Evolutionary conservation across 1,284 basidiomycete genomes (phyloP), one percentile per base, ranked within the genome.

Genomic region (Puccinia coronata): DNA sequence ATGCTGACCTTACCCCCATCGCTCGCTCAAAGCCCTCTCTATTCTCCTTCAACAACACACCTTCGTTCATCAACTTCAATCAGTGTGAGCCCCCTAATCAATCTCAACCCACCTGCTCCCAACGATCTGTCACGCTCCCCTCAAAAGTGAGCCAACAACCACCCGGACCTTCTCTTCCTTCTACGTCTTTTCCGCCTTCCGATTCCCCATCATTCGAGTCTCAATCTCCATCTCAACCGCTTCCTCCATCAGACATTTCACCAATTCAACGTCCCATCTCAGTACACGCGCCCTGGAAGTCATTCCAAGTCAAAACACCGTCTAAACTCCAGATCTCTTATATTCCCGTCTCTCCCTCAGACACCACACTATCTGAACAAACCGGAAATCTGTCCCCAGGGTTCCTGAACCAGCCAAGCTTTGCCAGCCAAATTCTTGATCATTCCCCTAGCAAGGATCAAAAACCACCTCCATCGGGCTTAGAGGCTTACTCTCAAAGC

Each of bases 231-330:
- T 20, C 34, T 55, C 41, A 51, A 75, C 28, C 55, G n/a, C 23
- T 55, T 36, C 18, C 55, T 55, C 34, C 25, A 36, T 28, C 55
- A 18, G 55, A 11, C 55, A n/a, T 23, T 8, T 23, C 55, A 34
- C 25, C 36, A 59, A 9, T n/a, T 39, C 55, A 23, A 23, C 63
- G 36, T 9, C 23, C 63, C 34, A 11, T 25, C 36, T 23, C 63
- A 39, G 4, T 34, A 28, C 41, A 34, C 36, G 57, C 31, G 31
- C 31, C 75, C 39, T 77, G 75, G 75, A 25, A 47, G 61, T 23
- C 57, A n/a, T 77, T 41, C 5, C 12, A 47, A 5, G 75, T 77
- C 61, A 77, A 77, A 51, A 77, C 75, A 63, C 75, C 75, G 41
- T 77, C 75, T 2, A 63, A 53, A 77, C 59, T 77, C 39, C 75